Conservation (phyloP, 495 filamentous ascomycete genomes). For the Darksidea phi region DNA sequence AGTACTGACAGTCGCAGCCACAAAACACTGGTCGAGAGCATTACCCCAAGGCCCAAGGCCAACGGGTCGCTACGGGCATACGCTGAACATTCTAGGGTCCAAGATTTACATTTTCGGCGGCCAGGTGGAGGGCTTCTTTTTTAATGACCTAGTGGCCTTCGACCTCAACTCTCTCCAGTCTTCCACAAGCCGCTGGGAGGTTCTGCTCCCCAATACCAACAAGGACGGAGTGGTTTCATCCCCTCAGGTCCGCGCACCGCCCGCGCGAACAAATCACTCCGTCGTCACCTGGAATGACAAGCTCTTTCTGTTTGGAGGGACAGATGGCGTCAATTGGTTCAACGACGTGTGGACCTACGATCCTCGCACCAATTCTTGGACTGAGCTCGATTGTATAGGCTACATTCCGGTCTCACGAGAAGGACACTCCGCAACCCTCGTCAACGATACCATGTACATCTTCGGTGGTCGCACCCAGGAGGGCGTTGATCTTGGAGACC, state of each 20-base stretch:
- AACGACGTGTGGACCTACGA: conserved; percentile 99
- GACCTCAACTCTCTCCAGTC: conserved; percentile 91
- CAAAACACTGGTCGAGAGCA: conserved; percentile 95
- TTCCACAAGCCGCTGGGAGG: conserved; percentile 87
- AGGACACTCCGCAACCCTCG: conserved; percentile 89
- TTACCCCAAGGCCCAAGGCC: conserved; percentile 80
- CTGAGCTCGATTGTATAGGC: conserved; percentile 88
- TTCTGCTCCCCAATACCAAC: conserved; percentile 69
- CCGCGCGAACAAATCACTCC: conserved; percentile 91
- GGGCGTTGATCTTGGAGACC: conserved; percentile 84
- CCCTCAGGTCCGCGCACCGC: conserved; percentile 52
- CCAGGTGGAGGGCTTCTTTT: conserved; percentile 95
- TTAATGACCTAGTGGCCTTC: conserved; percentile 97
- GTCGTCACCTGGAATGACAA: conserved; percentile 90
- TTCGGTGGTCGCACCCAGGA: conserved; percentile 97
- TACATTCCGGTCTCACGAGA: conserved; percentile 93
- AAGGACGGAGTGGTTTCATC: conserved; percentile 62
- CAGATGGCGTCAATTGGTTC: conserved; percentile 92
- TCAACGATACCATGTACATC: conserved; percentile 98
- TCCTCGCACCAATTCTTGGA: conserved; percentile 76
- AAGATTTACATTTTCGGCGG: conserved; percentile 97
- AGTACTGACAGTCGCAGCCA: conserved; percentile 57
- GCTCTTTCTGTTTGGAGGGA: conserved; percentile 96
- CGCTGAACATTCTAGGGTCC: conserved; percentile 91
- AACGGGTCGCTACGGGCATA: conserved; percentile 91